A percentile compares a stretch with the other conserved stretches of the same genome.
phyloP scores from a whole-genome alignment of 371 early-diverging fungal species.

The Blastocladiella emersonii region DNA sequence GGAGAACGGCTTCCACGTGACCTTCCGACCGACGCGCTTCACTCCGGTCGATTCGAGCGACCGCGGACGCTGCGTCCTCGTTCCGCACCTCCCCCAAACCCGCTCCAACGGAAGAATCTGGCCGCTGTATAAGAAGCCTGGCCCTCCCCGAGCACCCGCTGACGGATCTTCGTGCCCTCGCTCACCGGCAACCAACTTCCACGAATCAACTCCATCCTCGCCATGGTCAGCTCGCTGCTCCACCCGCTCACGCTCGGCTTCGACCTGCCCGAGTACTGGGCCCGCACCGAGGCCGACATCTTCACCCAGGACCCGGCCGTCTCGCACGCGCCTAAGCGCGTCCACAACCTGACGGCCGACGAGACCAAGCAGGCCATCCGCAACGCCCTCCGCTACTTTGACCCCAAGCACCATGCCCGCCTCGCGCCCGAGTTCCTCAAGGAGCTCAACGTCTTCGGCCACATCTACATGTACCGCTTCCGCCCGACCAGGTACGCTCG shows the following conservation, averaged over 20 bases:
- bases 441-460: constrained; percentile 8
- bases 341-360: neutral
- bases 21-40: too few species aligned
- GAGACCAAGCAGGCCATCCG: constrained; percentile 6
- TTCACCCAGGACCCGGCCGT: neutral
- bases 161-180: constrained; percentile 12
- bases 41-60: too few species aligned
- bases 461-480: constrained; percentile 11
- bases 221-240: too few species aligned
- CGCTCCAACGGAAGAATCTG: too few species aligned
- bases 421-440: constrained; percentile 2
- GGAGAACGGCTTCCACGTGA: too few species aligned
- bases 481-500: constrained; percentile 6
- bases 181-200: too few species aligned
- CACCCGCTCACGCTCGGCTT: neutral
- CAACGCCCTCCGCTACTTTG: constrained; percentile 8
- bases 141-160: too few species aligned
- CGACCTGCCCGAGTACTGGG: constrained; percentile 3
- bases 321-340: constrained; percentile 9
- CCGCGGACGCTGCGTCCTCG: too few species aligned
- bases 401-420: neutral
- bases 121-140: too few species aligned
- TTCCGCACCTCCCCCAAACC: too few species aligned
- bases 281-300: neutral
- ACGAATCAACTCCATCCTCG: too few species aligned